Percentiles rank a stretch among this genome's conserved stretches.
phyloP scores from a whole-genome alignment of 192 early-diverging fungal species.

The Rhizoclosmatium globosum region DNA sequence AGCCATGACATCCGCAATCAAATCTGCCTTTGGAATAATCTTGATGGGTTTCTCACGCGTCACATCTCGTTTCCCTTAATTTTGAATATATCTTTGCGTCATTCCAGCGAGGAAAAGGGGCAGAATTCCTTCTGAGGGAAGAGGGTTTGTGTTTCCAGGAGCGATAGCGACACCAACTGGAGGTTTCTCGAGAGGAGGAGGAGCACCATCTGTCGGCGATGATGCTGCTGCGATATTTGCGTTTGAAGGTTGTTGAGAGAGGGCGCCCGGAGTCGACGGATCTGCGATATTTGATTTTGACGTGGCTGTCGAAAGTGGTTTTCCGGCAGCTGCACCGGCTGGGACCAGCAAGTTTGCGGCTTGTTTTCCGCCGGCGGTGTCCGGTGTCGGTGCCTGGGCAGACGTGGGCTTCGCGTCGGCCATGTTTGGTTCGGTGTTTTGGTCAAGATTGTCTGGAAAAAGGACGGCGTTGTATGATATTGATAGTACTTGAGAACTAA shows the following conservation, averaged over 20 bases:
- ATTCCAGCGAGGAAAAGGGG: conserved; percentile 62
- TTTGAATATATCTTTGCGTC: conserved; percentile 67
- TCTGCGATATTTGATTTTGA: too few species aligned
- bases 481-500: not conserved
- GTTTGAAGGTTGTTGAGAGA: too few species aligned
- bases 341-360: too few species aligned
- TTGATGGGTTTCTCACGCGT: conserved; percentile 55
- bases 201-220: not conserved
- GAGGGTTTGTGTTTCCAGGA: conserved; percentile 6
- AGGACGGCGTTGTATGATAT: not conserved
- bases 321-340: too few species aligned
- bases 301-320: too few species aligned
- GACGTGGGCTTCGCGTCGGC: too few species aligned
- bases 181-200: conserved; percentile 1
- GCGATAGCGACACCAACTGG: conserved; percentile 23
- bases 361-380: too few species aligned
- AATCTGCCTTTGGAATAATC: conserved; percentile 65
- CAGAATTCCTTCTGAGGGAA: conserved; percentile 47
- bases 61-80: conserved; percentile 60
- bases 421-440: too few species aligned
- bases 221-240: too few species aligned
- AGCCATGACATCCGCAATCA: conserved; percentile 61
- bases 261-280: too few species aligned
- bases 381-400: too few species aligned
- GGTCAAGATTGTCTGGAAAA: too few species aligned